Percentiles rank a stretch among this genome's conserved stretches.
These are phyloP conservation scores for Pichia manshurica DNA, from an alignment of 805 yeast genomes.

Conservation along the genomic window DNA sequence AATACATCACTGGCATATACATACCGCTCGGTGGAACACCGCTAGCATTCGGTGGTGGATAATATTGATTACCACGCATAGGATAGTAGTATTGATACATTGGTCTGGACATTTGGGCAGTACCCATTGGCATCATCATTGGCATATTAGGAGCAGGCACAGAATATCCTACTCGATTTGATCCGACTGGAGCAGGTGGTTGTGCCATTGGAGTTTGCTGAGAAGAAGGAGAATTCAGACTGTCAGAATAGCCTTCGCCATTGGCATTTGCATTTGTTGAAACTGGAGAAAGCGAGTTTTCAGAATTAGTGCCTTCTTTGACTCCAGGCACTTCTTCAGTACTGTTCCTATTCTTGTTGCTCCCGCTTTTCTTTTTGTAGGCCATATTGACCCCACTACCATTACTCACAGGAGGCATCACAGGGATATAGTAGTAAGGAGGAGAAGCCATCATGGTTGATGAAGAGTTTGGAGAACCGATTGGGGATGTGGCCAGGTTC, in stretches of 20 bases:
- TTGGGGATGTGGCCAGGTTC: conserved; percentile 6
- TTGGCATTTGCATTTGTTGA: neutral
- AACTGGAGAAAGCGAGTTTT: neutral
- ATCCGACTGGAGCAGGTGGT: neutral
- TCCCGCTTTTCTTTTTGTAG: neutral
- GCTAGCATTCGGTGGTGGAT: neutral
- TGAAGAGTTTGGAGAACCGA: conserved; percentile 7
- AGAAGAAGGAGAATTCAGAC: no score
- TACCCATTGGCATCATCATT: neutral
- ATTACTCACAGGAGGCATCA: conserved; percentile 13
- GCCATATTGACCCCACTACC: neutral
- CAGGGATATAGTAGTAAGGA: conserved; percentile 11
- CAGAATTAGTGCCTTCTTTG: neutral
- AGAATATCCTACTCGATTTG: no score
- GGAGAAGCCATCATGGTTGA: neutral
- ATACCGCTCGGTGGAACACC: neutral
- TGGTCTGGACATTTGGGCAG: neutral
- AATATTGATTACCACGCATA: conserved; percentile 1
- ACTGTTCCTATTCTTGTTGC: neutral
- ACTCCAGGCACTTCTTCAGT: neutral
- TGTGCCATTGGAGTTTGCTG: neutral
- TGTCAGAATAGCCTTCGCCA: neutral
- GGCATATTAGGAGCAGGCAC: neutral
- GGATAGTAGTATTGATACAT: conserved; percentile 9
- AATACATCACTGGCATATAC: conserved; percentile 3